phyloP scores from a whole-genome alignment of 2,329 filamentous ascomycete genomes.

The Trichoderma atrobrunneum region DNA sequence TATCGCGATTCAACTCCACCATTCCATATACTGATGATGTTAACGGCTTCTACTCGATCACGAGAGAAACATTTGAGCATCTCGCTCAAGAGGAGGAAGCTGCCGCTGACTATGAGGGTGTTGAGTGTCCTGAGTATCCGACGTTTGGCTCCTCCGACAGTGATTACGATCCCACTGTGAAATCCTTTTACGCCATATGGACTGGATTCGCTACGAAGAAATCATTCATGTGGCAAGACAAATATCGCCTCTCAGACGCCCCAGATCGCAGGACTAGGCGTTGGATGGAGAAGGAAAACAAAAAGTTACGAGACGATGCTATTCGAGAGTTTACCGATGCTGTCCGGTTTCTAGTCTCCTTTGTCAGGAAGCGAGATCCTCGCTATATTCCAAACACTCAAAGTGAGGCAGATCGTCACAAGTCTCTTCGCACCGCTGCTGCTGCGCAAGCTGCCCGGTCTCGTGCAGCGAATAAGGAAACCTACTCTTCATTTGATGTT shows the following conservation, averaged over 20 bases:
- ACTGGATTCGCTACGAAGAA: constrained; percentile 78
- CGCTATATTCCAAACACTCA: constrained; percentile 75
- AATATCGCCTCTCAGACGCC: constrained; percentile 78
- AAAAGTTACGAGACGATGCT: constrained; percentile 75
- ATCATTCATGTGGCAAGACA: constrained; percentile 85
- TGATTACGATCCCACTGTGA: constrained; percentile 71
- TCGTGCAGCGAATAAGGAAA: constrained; percentile 76
- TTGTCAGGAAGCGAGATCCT: constrained; percentile 88
- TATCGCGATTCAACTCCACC: constrained; percentile 74
- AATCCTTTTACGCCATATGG: constrained; percentile 80
- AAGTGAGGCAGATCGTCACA: constrained; percentile 77
- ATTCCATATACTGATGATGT: constrained; percentile 79
- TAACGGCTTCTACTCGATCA: constrained; percentile 78
- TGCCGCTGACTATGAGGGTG: constrained; percentile 66
- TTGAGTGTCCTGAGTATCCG: constrained; percentile 66
- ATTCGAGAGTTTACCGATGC: constrained; percentile 89
- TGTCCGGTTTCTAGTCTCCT: constrained; percentile 79
- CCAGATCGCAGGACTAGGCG: constrained; percentile 80
- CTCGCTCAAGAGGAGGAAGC: constrained; percentile 77
- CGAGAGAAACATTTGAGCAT: constrained; percentile 73
- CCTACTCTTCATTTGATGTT: constrained; percentile 60
- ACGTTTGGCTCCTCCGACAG: constrained; percentile 78
- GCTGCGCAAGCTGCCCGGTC: constrained; percentile 81
- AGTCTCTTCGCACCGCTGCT: constrained; percentile 71
- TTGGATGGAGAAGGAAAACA: constrained; percentile 94